Evolutionary conservation across 129 eudicot genomes (phyloP), one percentile per base, ranked within the genome.

Genomic region (Helianthus tuberosus): DNA sequence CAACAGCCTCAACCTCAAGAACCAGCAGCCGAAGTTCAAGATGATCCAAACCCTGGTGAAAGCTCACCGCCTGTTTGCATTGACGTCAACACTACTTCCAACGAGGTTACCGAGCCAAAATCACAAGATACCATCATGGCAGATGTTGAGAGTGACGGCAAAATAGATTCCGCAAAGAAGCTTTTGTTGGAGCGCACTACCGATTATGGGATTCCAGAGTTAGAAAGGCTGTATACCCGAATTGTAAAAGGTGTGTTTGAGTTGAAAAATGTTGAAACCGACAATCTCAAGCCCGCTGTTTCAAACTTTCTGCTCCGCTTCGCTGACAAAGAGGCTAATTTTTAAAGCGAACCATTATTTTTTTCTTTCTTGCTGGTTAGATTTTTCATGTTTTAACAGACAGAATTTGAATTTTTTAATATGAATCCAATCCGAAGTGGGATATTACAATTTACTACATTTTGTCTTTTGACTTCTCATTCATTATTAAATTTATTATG

Each of bases 171-270:
- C 8, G 76, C 83, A 58, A 93, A 90, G 83, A 68, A 82, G 71
- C 80, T 71, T 6, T 79, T 93, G 10, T 66, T 87, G 86, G 92
- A 84, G 43, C 83, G 77, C 13, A 84, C 96, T 1, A 49, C 69
- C 8, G 86, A 79, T 41, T 93, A 88, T 72, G 91, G 87, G 48
- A 78, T 93, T 63, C 96, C 98, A 7, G 91, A 88, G 77, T 86
- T 93, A 11, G 98, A 93, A 81, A 88, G 96, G 77, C 81, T 93
- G 35, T 93, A 90, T 72, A 82, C 89, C 8, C 88, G 84, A 35
- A 66, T 93, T 59, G 85, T 93, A 75, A 93, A 93, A 73, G 96
- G 96, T 25, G 91, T 90, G 36, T 90, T 93, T 57, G 87, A 83
- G 79, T 80, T 86, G 20, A 88, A 86, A 86, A 71, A 77, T 44